Conservation (phyloP, 352 stramenopile genomes). For the Blastocystis sp. region DNA sequence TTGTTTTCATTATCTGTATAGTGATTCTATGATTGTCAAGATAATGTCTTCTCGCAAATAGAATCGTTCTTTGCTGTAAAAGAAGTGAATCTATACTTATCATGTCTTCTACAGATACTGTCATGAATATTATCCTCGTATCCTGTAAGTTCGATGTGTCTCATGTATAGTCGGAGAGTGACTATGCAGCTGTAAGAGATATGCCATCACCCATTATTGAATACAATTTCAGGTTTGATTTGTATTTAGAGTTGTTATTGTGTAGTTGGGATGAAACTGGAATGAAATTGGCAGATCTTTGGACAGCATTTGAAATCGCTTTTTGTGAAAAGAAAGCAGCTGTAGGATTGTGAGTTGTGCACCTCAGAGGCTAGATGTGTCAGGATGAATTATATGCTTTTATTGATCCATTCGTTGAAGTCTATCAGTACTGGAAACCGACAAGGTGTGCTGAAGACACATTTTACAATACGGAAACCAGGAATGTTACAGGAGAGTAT, state of each 20-base stretch:
- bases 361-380: conserved; percentile 21
- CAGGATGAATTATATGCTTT: conserved; percentile 58
- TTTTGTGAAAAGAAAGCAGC: conserved; percentile 63
- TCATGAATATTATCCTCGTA: neutral
- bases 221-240: conserved; percentile 66
- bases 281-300: conserved; percentile 62
- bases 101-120: neutral
- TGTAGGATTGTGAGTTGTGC: neutral
- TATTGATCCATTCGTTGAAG: conserved; percentile 35
- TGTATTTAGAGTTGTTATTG: neutral
- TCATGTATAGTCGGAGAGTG: neutral
- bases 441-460: neutral
- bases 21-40: neutral
- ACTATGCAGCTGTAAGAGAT: conserved; percentile 13
- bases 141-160: neutral
- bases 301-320: conserved; percentile 63
- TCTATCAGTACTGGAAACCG: conserved; percentile 60
- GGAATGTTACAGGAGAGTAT: neutral
- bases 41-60: no score
- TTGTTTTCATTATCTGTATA: neutral
- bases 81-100: neutral
- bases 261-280: conserved; percentile 62
- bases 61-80: no score
- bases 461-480: conserved; percentile 31
- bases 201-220: conserved; percentile 37